Evolutionary conservation across 352 stramenopile species (phyloP).

Genomic region (Phytophthora crassamura): DNA sequence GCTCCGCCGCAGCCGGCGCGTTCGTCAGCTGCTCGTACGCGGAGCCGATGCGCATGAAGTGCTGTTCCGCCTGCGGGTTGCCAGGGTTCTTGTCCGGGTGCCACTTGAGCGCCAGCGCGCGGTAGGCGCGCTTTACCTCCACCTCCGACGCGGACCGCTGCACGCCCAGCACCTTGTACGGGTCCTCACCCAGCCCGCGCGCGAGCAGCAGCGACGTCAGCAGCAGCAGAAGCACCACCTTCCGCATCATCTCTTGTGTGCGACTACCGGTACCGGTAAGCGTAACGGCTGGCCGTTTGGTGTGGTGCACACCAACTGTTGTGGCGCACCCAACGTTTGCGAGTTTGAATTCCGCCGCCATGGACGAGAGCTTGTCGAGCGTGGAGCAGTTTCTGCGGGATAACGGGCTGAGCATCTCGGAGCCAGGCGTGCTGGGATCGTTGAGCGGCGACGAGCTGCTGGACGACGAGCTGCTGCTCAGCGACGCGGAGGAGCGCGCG

Average conservation of each 20-base stretch:
- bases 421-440: conserved; percentile 40
- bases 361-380: conserved; percentile 68
- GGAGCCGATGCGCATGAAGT: conserved; percentile 80
- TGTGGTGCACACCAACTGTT: too few species aligned
- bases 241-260: conserved; percentile 8
- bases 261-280: too few species aligned
- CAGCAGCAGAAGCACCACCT: not conserved
- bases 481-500: conserved; percentile 36
- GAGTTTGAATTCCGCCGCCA: conserved; percentile 24
- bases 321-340: too few species aligned
- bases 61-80: conserved; percentile 66
- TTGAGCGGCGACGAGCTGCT: conserved; percentile 42
- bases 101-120: conserved; percentile 87
- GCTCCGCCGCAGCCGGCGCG: conserved; percentile 9
- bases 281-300: too few species aligned
- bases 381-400: conserved; percentile 85
- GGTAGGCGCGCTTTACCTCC: conserved; percentile 89
- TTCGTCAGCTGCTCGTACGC: conserved; percentile 74
- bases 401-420: conserved; percentile 73
- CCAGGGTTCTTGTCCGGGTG: conserved; percentile 91
- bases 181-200: conserved; percentile 56
- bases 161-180: conserved; percentile 77
- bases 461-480: conserved; percentile 49
- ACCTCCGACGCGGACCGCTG: conserved; percentile 63
- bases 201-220: conserved; percentile 33